phyloP scores from a whole-genome alignment of 805 yeast species.

The Dipodascus albidus region DNA sequence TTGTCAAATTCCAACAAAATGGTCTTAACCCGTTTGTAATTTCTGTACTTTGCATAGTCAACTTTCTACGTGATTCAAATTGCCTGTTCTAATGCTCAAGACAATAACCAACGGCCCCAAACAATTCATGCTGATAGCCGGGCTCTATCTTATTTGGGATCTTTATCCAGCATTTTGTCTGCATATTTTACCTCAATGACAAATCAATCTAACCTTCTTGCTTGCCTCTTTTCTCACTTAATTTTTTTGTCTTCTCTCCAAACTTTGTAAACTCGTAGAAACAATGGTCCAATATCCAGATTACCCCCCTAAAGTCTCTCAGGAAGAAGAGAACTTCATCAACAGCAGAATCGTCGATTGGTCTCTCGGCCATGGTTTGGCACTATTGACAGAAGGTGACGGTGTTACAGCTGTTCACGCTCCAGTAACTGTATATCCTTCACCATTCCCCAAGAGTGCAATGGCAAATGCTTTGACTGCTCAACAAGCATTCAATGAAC shows the following conservation, averaged over 20 bases:
- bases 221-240: background rate
- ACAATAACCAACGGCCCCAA: too few relatives aligned
- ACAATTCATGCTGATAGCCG: too few relatives aligned
- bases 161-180: background rate
- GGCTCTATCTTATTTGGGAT: background rate
- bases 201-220: background rate
- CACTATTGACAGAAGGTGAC: slow-evolving; percentile 58
- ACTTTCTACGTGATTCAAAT: too few relatives aligned
- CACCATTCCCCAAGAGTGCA: slow-evolving; percentile 65
- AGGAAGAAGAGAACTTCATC: background rate
- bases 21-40: too few relatives aligned
- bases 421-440: slow-evolving; percentile 85
- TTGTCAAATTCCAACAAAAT: too few relatives aligned
- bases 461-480: slow-evolving; percentile 57
- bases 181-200: background rate
- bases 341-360: slow-evolving; percentile 44
- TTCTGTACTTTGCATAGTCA: too few relatives aligned
- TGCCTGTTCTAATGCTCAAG: too few relatives aligned
- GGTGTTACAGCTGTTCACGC: slow-evolving; percentile 45
- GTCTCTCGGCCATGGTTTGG: slow-evolving; percentile 67
- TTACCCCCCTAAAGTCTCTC: background rate
- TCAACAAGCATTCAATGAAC: slow-evolving; percentile 56
- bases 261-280: background rate
- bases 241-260: background rate
- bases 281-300: background rate